Evolutionary conservation across 768 basidiomycete genomes (phyloP), one percentile per base, ranked within the genome.

Genomic region (Russula abietina): DNA sequence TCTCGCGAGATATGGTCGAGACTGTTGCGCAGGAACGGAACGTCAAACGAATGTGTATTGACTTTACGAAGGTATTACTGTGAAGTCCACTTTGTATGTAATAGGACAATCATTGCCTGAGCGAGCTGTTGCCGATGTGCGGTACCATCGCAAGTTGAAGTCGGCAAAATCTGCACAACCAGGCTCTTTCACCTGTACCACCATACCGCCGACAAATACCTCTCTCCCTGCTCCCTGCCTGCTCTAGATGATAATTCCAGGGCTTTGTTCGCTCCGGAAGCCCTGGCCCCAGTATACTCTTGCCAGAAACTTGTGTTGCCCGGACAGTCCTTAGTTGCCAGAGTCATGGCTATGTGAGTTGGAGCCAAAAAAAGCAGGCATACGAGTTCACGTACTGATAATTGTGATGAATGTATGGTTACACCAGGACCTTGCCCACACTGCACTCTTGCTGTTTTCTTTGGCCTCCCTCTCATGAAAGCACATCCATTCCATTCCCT

Each of bases 21-120:
- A 72, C 71, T 2, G 79, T 92, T 9, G 89, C 85, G 22, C 76
- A 72, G 68, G 84, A 87, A 70, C 79, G 90, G 70, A 80, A 80
- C 55, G 83, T 95, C 51, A 93, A 91, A 76, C 79, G 74, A 60
- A 83, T 83, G 76, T 85, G 83, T 72, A 79, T 90, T 76, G 80
- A 83, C 66, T 69, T 83, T 69, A 75, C 72, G 3, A 82, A 83
- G 76, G 83, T 88, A 33, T 71, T 85, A 62, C 66, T 84, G 59
- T 82, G 72, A 69, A 5, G 45, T 53, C 39, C 12, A 11, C 12
- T n/a, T 22, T 32, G 30, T 56, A 45, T 46, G 45, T 46, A 46
- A 46, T 46, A 10, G n/a, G 12, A 45, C 30, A 9, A 9, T 45
- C 30, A 32, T 56, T 32, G 30, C 28, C 17, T 28, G 19, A 55